Evolutionary conservation across 2,329 filamentous ascomycete genomes (phyloP).

Genomic region (Xylariaceae sp.): DNA sequence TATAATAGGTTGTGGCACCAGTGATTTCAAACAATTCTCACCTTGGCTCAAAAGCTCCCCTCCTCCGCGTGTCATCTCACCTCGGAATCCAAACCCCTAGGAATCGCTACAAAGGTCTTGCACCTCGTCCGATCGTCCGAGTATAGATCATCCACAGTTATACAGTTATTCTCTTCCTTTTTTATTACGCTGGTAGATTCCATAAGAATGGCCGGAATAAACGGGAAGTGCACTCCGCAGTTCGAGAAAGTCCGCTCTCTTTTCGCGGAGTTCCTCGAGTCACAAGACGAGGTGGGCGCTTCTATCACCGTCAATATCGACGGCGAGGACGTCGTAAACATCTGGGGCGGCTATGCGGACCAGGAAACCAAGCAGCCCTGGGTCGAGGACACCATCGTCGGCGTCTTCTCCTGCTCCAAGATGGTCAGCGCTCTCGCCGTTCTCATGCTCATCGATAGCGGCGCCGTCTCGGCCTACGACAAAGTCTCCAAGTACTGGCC

Average conservation of each 20-base stretch:
- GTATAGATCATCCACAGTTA: too few relatives aligned
- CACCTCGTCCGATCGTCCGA: too few relatives aligned
- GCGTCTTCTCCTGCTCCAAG: constrained; percentile 37
- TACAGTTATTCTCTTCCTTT: not conserved
- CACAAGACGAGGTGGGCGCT: constrained; percentile 38
- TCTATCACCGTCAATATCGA: constrained; percentile 37
- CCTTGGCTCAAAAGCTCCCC: too few relatives aligned
- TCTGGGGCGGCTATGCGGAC: constrained; percentile 38
- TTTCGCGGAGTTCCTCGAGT: constrained; percentile 32
- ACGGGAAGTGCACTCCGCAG: constrained; percentile 34
- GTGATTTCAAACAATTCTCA: too few relatives aligned
- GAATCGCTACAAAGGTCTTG: too few relatives aligned
- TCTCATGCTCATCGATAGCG: constrained; percentile 36
- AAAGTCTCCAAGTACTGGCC: constrained; percentile 40
- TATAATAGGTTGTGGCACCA: too few relatives aligned
- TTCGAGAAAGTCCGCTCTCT: constrained; percentile 35
- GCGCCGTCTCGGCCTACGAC: constrained; percentile 33
- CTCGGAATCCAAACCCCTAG: too few relatives aligned
- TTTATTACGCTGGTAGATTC: not conserved
- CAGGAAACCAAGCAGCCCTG: constrained; percentile 29
- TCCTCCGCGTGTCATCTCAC: too few relatives aligned
- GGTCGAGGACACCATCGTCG: constrained; percentile 34
- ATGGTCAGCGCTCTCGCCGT: constrained; percentile 33
- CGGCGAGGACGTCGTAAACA: constrained; percentile 36
- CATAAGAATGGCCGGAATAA: constrained; percentile 20